A percentile compares a stretch with the other conserved stretches of the same genome.
phyloP scores from a whole-genome alignment of 306 rosid species.

The Mimosa bimucronata region DNA sequence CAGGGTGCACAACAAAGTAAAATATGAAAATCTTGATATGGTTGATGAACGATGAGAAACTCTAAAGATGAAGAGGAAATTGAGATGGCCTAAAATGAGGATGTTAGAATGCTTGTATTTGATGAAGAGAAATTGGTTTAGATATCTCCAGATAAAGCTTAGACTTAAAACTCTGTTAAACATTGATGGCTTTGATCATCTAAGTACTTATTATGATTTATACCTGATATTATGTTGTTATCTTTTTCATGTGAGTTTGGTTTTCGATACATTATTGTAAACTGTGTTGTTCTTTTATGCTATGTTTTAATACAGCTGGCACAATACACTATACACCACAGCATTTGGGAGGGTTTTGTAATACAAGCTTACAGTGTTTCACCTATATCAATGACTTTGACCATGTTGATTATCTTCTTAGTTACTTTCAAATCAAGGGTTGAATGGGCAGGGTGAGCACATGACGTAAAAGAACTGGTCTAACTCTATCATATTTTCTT shows the following conservation, averaged over 20 bases:
- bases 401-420: not conserved
- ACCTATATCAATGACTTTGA: not conserved
- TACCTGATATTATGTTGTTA: not conserved
- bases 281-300: not conserved
- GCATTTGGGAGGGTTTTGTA: not conserved
- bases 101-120: not conserved
- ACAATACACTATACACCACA: not conserved
- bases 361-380: not conserved
- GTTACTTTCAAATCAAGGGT: not conserved
- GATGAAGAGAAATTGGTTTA: not conserved
- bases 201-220: not conserved
- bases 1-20: not conserved
- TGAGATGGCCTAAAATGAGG: not conserved
- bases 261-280: not conserved
- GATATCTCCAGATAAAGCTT: not conserved
- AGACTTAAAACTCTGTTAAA: not conserved
- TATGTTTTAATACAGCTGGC: not conserved
- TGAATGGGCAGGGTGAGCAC: not conserved
- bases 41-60: not conserved
- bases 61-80: not conserved
- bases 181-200: not conserved
- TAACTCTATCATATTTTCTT: conserved; percentile 2
- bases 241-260: not conserved
- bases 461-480: not conserved
- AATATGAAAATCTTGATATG: not conserved